Percentiles rank a stretch among this genome's conserved stretches.
phyloP scores from a whole-genome alignment of 768 basidiomycete genomes.

The Tubosaeta sp. region DNA sequence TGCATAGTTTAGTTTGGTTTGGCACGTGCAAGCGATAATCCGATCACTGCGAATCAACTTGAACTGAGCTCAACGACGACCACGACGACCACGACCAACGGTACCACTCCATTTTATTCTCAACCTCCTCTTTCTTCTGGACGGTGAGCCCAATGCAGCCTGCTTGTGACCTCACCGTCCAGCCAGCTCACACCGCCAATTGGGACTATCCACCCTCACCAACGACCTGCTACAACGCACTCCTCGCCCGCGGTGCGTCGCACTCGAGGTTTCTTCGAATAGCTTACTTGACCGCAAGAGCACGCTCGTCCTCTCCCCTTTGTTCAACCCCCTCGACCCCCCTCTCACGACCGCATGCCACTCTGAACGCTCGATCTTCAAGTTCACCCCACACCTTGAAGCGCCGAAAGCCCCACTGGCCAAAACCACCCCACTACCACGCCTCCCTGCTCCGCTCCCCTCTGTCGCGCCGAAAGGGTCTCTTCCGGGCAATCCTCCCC shows the following conservation, averaged over 20 bases:
- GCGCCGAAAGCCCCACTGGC: conserved; percentile 14
- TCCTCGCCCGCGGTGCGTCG: conserved; percentile 23
- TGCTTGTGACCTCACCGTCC: conserved; percentile 11
- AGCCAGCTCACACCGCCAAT: conserved; percentile 5
- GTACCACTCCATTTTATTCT: background rate
- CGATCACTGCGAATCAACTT: conserved; percentile 10
- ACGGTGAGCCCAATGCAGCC: conserved; percentile 12
- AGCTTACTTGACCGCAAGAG: conserved; percentile 16
- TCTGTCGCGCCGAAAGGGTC: conserved; percentile 23
- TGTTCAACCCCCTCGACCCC: background rate
- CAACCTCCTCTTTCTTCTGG: background rate
- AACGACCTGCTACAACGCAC: conserved; percentile 14
- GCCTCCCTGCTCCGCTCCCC: conserved; percentile 25
- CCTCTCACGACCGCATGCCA: conserved; percentile 1
- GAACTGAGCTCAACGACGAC: background rate
- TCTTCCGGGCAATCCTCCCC: conserved; percentile 19
- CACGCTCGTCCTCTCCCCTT: background rate
- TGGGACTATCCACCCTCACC: conserved; percentile 22
- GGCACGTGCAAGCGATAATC: conserved; percentile 17
- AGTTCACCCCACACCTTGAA: conserved; percentile 7
- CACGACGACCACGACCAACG: conserved; percentile 1
- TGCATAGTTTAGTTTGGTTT: background rate
- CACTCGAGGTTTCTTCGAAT: conserved; percentile 26
- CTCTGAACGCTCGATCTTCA: conserved; percentile 4
- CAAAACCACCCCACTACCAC: conserved; percentile 28